Base-by-base conservation (phyloP, 2,329 filamentous ascomycete species). In the Trichophyton verrucosum region DNA sequence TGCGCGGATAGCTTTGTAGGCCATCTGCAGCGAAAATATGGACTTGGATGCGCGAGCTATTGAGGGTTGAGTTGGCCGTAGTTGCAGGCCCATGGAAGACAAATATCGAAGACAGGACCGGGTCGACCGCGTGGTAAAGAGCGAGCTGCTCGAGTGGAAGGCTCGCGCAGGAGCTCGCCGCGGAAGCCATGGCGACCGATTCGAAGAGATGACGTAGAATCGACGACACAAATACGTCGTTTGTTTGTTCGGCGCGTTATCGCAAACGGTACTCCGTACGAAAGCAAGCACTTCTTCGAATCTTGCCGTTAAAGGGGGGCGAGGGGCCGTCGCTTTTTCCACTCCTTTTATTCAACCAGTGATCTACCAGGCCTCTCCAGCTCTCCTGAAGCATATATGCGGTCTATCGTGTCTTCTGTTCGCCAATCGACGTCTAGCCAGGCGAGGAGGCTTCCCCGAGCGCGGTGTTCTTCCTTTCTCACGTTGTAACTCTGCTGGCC, bases 41-140 rank as follows among this genome's bases (percentile, higher is more conserved):
- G 65, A 94, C 83, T 77, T 97, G 92, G 67, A 97, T 91, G 74
- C 94, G 88, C 64, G 92, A 96, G 76, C 88, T 92, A 75, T 90
- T 95, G 69, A 86, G 84, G 57, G 85, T 89, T 66, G 87, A 88
- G 75, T 95, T 95, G 69, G 89, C 86, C 49, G 90, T 95, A 33
- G 91, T 91, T 55, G 92, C 92, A 15, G 91, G 84, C 13, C 92
- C 92, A 74, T 96, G 89, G 80, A 97, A 96, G 73, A 96, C 82
- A 67, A 97, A 81, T 67, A 97, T 80, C 58, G 91, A 75, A 85
- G 64, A 91, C 80, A 76, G 91, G 82, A 74, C 86, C 63, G 89
- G 85, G 75, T 99, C 94, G 72, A 86, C 87, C 68, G 90, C 85
- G 76, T 95, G 87, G 80, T 95, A 97, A 69, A 96, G 88, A 71